Base-by-base conservation (phyloP, 176 grass and related monocot genomes). In the Pontederia crassipes region DNA sequence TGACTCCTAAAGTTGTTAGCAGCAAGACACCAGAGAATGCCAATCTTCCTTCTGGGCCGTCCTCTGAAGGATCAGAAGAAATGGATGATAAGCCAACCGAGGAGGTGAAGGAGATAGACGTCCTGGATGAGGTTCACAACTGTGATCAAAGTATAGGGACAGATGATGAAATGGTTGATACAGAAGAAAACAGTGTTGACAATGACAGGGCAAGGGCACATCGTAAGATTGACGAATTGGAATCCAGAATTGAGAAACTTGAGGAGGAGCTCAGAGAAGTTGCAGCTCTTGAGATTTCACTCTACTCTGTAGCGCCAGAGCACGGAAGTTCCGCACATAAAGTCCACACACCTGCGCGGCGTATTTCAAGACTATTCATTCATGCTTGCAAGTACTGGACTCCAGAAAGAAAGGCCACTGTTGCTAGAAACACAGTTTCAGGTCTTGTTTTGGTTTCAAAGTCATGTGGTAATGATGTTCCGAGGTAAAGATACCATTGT, bases 61-160 rank as follows among this genome's bases (percentile, higher is more conserved):
- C 79, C 28, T 83, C 79, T 49, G 94, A 93, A 55, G 48, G 85
- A n/a, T 86, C 78, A 2, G 94, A 98, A 69, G 84, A 93, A 79
- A 73, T 74, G 54, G 68, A 80, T 47, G 80, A 84, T 85, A 84
- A 72, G 82, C 83, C 66, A 62, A 90, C 54, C 0, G 87, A 86
- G 65, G 94, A 98, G 67, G 82, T 77, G 14, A 98, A 86, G 80
- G 94, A 98, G 74, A 92, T 98, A 15, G 85, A 98, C 89, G 81
- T 98, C 28, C 51, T 91, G 64, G 88, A 98, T 68, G 94, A 92
- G 79, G 88, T 85, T 74, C 88, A 87, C 45, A 80, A 79, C 9
- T 98, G 94, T 45, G 84, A 98, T 70, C 82, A 83, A 72, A 92
- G 94, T 83, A 89, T 75, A 28, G 89, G 84, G 54, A 98, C 94